Base-by-base conservation (phyloP, 495 filamentous ascomycete genomes). In the Penicillium atrosanguineum region DNA sequence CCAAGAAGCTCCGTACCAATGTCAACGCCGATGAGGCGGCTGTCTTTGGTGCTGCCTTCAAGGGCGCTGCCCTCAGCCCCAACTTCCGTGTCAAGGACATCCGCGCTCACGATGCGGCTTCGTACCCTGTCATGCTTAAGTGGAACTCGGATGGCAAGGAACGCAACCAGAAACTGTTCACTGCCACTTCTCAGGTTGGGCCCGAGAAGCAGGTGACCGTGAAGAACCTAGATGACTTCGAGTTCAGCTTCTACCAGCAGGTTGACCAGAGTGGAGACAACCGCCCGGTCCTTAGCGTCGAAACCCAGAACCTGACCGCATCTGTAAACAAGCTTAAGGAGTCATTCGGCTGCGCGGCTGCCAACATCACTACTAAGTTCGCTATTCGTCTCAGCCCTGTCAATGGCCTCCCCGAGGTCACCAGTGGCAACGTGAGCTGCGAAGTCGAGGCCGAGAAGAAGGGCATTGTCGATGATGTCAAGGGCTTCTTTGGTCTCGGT, bases 1-100 rank as follows among this genome's bases (percentile, higher is more conserved):
- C 83, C 6, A 83, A 86, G 46, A 97, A 96, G 75, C 78, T 99
- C 53, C 84, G 89, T 50, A 86, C 87, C 59, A 97, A 92, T 62
- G 95, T 99, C 60, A 99, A 99, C 71, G 87, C 92, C 25, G 95
- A 99, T 68, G 95, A 99, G 73, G 84, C 95, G 15, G 94, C 95
- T 44, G 94, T 96, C 15, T 95, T 99, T 70, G 95, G 95, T 58
- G 95, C 95, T 46, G 91, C 90, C 18, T 97, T 97, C 79, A 90
- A 90, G 65, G 95, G 87, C 26, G 95, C 95, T 44, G 86, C 86
- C 55, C 79, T 97, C 45, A 95, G 88, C 70, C 90, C 92, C 34
- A 91, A 85, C 64, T 99, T 99, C 81, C 85, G 89, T 46, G 95
- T 99, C 61, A 99, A 96, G 78, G 95, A 97, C 61, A 97, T 99